These are phyloP conservation scores for Westerdykella aurantiaca DNA, from an alignment of 2,329 filamentous ascomycete genomes.

Conservation along the genomic window DNA sequence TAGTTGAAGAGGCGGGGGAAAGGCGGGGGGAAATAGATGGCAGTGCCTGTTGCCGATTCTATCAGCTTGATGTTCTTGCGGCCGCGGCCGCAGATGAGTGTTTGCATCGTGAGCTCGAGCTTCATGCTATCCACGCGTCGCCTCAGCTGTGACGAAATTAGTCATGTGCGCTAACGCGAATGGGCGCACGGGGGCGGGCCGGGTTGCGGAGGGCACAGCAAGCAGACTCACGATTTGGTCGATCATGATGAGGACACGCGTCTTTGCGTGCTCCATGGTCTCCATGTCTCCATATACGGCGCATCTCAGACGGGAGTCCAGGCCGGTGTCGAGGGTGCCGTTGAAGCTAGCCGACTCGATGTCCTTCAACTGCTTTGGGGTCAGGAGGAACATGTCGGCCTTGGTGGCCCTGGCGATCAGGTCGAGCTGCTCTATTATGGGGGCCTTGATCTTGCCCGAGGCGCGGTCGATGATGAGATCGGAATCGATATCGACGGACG, in stretches of 20 bases:
- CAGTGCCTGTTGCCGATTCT: slow-evolving; percentile 89
- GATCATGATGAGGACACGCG: slow-evolving; percentile 91
- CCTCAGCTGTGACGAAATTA: slow-evolving; percentile 52
- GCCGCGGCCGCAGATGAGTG: slow-evolving; percentile 84
- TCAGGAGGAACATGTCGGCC: slow-evolving; percentile 92
- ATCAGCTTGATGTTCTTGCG: slow-evolving; percentile 98
- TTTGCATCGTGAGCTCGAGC: slow-evolving; percentile 82
- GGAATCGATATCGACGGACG: slow-evolving; percentile 88
- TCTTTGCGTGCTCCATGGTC: slow-evolving; percentile 95
- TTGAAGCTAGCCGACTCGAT: slow-evolving; percentile 72
- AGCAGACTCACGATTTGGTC: slow-evolving; percentile 71
- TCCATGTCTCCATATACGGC: slow-evolving; percentile 94
- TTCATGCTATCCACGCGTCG: slow-evolving; percentile 72
- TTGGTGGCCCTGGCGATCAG: slow-evolving; percentile 82
- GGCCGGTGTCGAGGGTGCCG: slow-evolving; percentile 68
- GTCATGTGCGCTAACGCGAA: slow-evolving; percentile 22
- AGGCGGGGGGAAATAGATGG: slow-evolving; percentile 94
- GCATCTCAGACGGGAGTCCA: slow-evolving; percentile 84
- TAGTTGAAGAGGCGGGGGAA: slow-evolving; percentile 92
- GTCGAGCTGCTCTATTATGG: slow-evolving; percentile 79
- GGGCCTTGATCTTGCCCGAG: slow-evolving; percentile 62
- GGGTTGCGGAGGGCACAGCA: slow-evolving; percentile 12
- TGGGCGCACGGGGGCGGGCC: neutral
- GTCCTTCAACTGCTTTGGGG: slow-evolving; percentile 69
- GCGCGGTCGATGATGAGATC: slow-evolving; percentile 77